Evolutionary conservation across 2,329 filamentous ascomycete species (phyloP).

Genomic region (Claviceps monticola): DNA sequence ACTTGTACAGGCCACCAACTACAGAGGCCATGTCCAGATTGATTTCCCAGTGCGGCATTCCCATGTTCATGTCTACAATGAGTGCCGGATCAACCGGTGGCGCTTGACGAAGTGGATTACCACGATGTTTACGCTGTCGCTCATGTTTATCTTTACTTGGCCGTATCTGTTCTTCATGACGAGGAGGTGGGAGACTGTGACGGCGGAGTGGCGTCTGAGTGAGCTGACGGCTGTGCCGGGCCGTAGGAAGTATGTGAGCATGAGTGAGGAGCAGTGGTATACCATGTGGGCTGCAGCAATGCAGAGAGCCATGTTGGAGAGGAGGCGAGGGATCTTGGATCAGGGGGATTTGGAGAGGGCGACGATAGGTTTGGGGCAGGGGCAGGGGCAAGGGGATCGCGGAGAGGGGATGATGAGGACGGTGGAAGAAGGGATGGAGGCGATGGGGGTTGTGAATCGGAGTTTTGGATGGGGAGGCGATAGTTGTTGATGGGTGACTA

Average conservation of each 20-base stretch:
- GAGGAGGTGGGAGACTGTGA: slow-evolving; percentile 50
- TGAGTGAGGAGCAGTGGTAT: slow-evolving; percentile 47
- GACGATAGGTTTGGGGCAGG: slow-evolving; percentile 12
- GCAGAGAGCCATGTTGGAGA: slow-evolving; percentile 41
- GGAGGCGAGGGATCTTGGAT: slow-evolving; percentile 40
- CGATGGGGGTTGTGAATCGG: slow-evolving; percentile 38
- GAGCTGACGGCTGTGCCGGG: slow-evolving; percentile 15
- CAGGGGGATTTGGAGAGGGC: slow-evolving; percentile 39
- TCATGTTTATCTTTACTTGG: slow-evolving; percentile 59
- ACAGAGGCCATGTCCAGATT: slow-evolving; percentile 47
- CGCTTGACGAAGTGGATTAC: slow-evolving; percentile 49
- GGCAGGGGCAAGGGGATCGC: slow-evolving; percentile 15
- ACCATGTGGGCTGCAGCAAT: slow-evolving; percentile 49
- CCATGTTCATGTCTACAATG: slow-evolving; percentile 49
- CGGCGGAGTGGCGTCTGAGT: slow-evolving; percentile 40
- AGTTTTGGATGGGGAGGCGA: slow-evolving; percentile 38
- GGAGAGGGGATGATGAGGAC: slow-evolving; percentile 28
- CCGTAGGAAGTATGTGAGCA: slow-evolving; percentile 33
- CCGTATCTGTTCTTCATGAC: slow-evolving; percentile 55
- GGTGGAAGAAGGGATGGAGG: slow-evolving; percentile 33
- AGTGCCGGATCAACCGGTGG: slow-evolving; percentile 48
- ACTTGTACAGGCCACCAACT: slow-evolving; percentile 52
- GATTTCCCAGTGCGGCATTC: slow-evolving; percentile 44
- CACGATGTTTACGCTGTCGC: slow-evolving; percentile 50
- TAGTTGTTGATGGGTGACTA: slow-evolving; percentile 5